These are phyloP conservation scores for Papiliotrema nemorosa DNA, from an alignment of 1,284 basidiomycete species.

Conservation along the genomic window DNA sequence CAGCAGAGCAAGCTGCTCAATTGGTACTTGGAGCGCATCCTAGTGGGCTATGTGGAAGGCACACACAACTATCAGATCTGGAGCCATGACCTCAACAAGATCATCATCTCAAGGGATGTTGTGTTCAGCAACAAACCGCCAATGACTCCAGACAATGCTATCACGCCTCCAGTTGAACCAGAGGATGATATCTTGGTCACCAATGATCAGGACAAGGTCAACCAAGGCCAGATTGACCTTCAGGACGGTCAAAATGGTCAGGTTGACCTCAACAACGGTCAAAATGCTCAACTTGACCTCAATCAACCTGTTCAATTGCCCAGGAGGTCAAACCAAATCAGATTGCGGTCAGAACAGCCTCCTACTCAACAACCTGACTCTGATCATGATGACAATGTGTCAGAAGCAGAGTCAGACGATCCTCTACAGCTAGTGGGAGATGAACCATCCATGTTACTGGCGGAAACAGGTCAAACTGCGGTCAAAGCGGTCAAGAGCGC, in stretches of 20 bases:
- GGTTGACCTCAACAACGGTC: too few species aligned
- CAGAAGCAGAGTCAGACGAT: not conserved
- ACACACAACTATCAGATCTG: not conserved
- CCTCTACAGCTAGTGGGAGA: not conserved
- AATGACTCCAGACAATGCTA: not conserved
- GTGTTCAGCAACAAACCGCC: not conserved
- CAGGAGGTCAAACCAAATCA: too few species aligned
- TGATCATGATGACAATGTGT: too few species aligned
- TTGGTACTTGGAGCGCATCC: not conserved
- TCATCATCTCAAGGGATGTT: not conserved
- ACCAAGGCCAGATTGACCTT: too few species aligned
- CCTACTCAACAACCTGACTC: too few species aligned
- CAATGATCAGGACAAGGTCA: too few species aligned
- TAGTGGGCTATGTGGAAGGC: slow-evolving; percentile 1
- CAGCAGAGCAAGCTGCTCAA: not conserved
- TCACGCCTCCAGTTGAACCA: not conserved
- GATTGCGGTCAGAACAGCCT: too few species aligned
- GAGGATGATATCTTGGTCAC: not conserved
- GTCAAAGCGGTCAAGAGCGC: too few species aligned
- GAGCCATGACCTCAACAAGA: not conserved
- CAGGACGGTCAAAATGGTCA: too few species aligned
- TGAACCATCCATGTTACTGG: too few species aligned
- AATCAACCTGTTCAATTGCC: slow-evolving; percentile 19
- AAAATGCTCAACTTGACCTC: too few species aligned
- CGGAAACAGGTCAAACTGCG: too few species aligned